Evolutionary conservation across 139 green algal genomes (phyloP).

Genomic region (Spirogloea muscicola): DNA sequence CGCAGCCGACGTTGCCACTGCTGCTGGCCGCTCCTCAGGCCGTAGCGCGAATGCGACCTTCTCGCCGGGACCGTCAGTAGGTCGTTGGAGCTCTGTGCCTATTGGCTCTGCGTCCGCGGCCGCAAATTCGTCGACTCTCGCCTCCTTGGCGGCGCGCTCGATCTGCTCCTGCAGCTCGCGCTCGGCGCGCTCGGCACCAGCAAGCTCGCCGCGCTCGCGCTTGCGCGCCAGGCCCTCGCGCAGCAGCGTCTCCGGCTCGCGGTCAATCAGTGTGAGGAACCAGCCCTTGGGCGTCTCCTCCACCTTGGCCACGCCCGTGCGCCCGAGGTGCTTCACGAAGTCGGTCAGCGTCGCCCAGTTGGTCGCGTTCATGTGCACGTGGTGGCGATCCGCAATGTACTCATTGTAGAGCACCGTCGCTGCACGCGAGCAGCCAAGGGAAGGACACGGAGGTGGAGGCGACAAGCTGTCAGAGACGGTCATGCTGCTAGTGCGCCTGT

Average conservation of each 20-base stretch:
- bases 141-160: conserved; percentile 34
- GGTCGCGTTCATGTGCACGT: conserved; percentile 98
- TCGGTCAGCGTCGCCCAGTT: conserved; percentile 87
- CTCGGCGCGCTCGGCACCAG: conserved; percentile 33
- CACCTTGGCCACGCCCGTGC: conserved; percentile 78
- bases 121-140: background rate
- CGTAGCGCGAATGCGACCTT: conserved; percentile 10
- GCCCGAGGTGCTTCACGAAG: conserved; percentile 78
- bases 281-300: conserved; percentile 88
- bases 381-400: conserved; percentile 82
- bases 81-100: background rate
- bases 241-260: conserved; percentile 32
- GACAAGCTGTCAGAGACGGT: no score
- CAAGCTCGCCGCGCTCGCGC: conserved; percentile 33
- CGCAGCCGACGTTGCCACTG: no score
- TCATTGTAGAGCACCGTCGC: conserved; percentile 85
- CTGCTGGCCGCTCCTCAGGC: no score
- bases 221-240: conserved; percentile 30
- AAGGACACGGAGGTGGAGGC: no score
- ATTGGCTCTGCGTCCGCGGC: background rate
- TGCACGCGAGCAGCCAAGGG: no score
- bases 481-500: no score
- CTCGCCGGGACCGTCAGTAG: background rate
- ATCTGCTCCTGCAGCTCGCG: conserved; percentile 31
- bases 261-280: conserved; percentile 60